These are phyloP conservation scores for Stephania japonica DNA, from an alignment of 164 flowering plant genomes.

Conservation along the genomic window DNA sequence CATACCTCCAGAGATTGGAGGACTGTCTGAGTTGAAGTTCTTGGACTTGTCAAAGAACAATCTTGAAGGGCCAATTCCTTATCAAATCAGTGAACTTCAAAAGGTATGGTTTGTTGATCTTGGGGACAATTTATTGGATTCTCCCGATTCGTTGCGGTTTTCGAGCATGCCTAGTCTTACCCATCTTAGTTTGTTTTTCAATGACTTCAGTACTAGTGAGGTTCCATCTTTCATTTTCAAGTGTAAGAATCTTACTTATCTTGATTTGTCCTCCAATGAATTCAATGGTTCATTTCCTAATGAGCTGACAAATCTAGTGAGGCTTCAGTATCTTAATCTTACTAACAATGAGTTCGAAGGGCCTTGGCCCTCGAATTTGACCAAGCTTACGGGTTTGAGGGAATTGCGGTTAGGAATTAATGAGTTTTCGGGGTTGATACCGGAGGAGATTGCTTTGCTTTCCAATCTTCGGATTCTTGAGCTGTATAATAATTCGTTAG, in stretches of 20 bases:
- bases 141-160: conserved; percentile 23
- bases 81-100: conserved; percentile 31
- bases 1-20: conserved; percentile 31
- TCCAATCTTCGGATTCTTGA: conserved; percentile 24
- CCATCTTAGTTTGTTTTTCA: conserved; percentile 20
- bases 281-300: neutral
- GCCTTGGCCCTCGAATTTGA: conserved; percentile 17
- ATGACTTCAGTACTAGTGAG: conserved; percentile 13
- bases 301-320: conserved; percentile 9
- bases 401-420: conserved; percentile 21
- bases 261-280: conserved; percentile 23
- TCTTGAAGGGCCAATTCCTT: conserved; percentile 34
- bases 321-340: conserved; percentile 25
- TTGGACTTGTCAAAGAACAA: conserved; percentile 26
- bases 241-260: conserved; percentile 26
- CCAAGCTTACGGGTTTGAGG: conserved; percentile 21
- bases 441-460: conserved; percentile 24
- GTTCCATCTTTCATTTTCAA: conserved; percentile 33
- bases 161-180: conserved; percentile 27
- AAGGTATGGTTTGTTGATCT: conserved; percentile 29
- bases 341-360: conserved; percentile 24
- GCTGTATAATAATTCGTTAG: conserved; percentile 23
- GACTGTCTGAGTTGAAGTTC: conserved; percentile 16
- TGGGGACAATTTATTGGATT: conserved; percentile 25
- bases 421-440: conserved; percentile 24